Base-by-base conservation (phyloP, 73 alveolate species). In the Urostyla sp. region DNA sequence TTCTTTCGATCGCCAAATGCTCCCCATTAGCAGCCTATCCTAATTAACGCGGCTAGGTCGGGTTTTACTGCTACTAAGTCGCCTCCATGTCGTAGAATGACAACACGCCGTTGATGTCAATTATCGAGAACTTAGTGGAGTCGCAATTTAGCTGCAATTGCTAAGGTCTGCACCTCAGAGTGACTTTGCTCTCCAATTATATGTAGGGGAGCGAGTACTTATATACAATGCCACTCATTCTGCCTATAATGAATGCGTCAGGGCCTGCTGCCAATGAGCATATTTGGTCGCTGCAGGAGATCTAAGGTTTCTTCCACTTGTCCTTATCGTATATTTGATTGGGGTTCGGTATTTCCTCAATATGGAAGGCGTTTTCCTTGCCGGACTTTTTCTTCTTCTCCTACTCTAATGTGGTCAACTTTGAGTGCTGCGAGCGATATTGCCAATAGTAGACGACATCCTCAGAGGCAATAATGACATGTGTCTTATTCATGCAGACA, bases 401-500 rank as follows among this genome's bases (percentile, higher is more conserved):
- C 21, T 59, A 38, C 76, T 86, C 94, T 6, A 86, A 72, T 5
- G 94, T 37, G 15, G 83, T 66, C 3, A 81, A 50, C 48, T 86
- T 77, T 5, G 94, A 28, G 40, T 75, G 67, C 30, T 59, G 61
- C 8, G 91, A 74, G 34, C 95, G 67, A 74, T 84, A 92, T 66
- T 86, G 89, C 97, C 97, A 92, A 52, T 84, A 84, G 69, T 92
- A 92, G 52, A 92, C 95, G 0, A 85, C 87, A 59, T 92, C 97
- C 84, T 92, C 97, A 27, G 92, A 79, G 38, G 95, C 81, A 11
- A 85, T 96, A 4, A 94, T 92, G 53, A 96, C 97, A 78, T 97
- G 99, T 61, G 99, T 95, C 58, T 94, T 92, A 58, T 98, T 98
- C 99, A 98, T 96, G 5, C 98, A 91, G 23, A 94, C 98, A 56